These are phyloP conservation scores for Porcisia hertigi DNA, from an alignment of 208 protist genomes.

Conservation along the genomic window DNA sequence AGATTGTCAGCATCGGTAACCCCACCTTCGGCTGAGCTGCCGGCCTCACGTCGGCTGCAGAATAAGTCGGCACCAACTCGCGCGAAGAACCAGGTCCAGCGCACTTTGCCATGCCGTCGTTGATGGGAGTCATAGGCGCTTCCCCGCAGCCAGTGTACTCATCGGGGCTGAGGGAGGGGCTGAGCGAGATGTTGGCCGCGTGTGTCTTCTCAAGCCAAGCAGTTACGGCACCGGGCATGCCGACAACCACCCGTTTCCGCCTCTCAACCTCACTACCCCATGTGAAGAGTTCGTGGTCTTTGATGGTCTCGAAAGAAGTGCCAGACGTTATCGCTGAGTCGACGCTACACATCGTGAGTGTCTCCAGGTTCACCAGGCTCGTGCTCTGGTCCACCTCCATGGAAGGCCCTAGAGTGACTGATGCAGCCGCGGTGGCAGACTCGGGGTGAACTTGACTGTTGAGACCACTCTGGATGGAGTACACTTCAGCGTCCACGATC, in stretches of 20 bases:
- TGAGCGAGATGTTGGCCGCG: constrained; percentile 20
- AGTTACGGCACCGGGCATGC: constrained; percentile 15
- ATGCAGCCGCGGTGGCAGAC: background rate
- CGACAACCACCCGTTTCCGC: constrained; percentile 17
- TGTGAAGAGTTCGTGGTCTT: background rate
- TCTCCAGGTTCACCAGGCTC: constrained; percentile 19
- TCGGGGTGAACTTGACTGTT: background rate
- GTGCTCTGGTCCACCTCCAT: background rate
- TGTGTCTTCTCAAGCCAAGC: constrained; percentile 22
- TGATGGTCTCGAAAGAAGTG: constrained; percentile 9
- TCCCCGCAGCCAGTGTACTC: constrained; percentile 9
- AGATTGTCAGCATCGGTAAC: constrained; percentile 20
- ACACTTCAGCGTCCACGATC: constrained; percentile 41
- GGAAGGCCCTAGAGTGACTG: background rate
- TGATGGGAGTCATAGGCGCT: background rate
- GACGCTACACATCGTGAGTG: constrained; percentile 22
- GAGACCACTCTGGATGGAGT: constrained; percentile 11
- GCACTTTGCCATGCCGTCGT: background rate
- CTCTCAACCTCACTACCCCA: background rate
- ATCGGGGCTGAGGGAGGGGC: constrained; percentile 14
- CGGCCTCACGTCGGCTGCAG: background rate
- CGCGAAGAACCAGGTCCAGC: background rate
- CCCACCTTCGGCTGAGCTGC: background rate
- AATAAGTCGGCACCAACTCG: background rate
- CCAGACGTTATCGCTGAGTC: constrained; percentile 5